Base-by-base conservation (phyloP, 768 basidiomycete genomes). In the Russula earlei region DNA sequence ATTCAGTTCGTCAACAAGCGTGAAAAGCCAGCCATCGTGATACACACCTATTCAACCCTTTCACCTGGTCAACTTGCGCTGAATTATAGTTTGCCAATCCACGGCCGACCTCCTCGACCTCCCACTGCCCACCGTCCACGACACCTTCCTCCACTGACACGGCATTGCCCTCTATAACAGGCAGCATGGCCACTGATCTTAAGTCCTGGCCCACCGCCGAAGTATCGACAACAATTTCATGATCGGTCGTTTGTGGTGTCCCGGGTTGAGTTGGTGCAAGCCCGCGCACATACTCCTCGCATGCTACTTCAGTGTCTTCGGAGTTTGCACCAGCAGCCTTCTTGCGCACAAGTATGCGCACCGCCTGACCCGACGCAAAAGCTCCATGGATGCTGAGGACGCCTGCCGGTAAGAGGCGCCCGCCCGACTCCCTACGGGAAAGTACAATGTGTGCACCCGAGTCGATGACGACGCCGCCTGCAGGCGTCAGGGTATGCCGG, bases 81-180 rank as follows among this genome's bases (percentile, higher is more conserved):
- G 88, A 94, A 66, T 97, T 97, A 68, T 96, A 99, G 71, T 94
- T 96, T 14, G 92, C 91, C 50, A 97, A 74, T 1, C 96, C 96
- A 37, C 95, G 80, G 0, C 95, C 96, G 36, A 98, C 91, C 68
- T 97, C 95, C 41, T 87, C 73, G 25, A 90, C 75, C 62, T 95
- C 88, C 71, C 82, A 83, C 52, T 74, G 70, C 38, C 70, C 74
- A 47, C 73, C 70, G 41, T 77, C 73, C 33, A 63, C 71, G 29
- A 61, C 66, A 20, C 33, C 33, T n/a, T 68, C 64, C 4, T 63
- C 62, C 6, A 64, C 41, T 11, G 63, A 48, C 3, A 65, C 57
- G 3, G 51, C n/a, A 17, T 66, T 68, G 11, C 67, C 67, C 19
- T 67, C 69, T 8, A 65, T 11, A 63, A 22, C 36, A 67, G 55